phyloP scores from a whole-genome alignment of 2,329 filamentous ascomycete species.

The Epichloe scottii region DNA sequence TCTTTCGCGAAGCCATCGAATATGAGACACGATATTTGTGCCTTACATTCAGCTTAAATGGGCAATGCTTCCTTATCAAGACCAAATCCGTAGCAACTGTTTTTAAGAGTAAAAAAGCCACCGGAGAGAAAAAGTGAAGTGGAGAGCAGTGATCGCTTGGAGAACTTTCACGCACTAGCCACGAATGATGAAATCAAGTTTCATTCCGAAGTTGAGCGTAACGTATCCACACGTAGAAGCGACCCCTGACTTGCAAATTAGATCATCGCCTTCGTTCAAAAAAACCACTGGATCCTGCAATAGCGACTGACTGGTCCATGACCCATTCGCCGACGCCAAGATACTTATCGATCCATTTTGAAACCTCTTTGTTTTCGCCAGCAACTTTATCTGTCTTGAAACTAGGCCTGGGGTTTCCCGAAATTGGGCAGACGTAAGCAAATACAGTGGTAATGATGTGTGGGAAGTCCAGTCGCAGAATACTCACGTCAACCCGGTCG shows the following conservation, averaged over 20 bases:
- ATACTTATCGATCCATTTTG: constrained; percentile 86
- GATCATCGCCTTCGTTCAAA: constrained; percentile 78
- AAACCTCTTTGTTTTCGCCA: constrained; percentile 66
- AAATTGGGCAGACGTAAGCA: constrained; percentile 20
- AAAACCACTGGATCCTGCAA: constrained; percentile 76
- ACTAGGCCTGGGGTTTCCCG: constrained; percentile 47
- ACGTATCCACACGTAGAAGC: neutral
- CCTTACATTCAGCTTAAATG: no score
- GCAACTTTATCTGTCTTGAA: constrained; percentile 76
- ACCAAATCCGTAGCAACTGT: no score
- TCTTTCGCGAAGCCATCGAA: no score
- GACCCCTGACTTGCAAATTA: neutral
- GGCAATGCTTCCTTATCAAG: no score
- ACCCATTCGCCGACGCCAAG: constrained; percentile 93
- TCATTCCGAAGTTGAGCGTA: neutral
- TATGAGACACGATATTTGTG: no score
- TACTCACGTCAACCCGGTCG: constrained; percentile 93
- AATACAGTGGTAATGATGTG: neutral
- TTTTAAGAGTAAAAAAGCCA: no score
- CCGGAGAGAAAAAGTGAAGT: no score
- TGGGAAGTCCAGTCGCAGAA: neutral
- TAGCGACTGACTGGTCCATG: constrained; percentile 92
- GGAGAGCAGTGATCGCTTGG: neutral
- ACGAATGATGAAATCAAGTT: neutral
- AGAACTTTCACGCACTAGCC: neutral